Evolutionary conservation across 768 basidiomycete genomes (phyloP), one percentile per base, ranked within the genome.

Genomic region (Aureoboletus auriporus): DNA sequence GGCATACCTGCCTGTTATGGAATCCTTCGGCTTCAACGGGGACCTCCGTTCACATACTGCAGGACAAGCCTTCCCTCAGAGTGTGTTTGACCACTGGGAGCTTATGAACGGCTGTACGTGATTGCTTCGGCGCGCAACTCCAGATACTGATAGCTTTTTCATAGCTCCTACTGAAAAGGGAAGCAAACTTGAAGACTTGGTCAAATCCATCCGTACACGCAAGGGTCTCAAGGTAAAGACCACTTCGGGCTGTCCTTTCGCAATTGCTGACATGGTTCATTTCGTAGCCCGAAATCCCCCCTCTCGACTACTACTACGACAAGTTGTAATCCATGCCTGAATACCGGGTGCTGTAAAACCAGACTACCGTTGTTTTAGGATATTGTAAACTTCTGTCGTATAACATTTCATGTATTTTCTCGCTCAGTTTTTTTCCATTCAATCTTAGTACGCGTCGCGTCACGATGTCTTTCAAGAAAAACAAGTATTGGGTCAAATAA

Each of bases 41-140:
- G 93, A 90, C 62, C 85, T 99, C 47, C 89, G 95, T 57, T 82
- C 83, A 67, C 85, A 87, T 42, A 98, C 96, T 36, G 82, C 80
- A 65, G 96, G 96, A 44, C 95, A 99, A 76, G 96, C 96, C 56
- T 98, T 97, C 92, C 94, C 96, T 42, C 96, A 97, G 72, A 68
- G 75, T 63, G 93, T 94, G 64, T 88, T 95, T 64, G 93, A 94
- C 64, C 92, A 93, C 69, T 93, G 90, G 89, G 86, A 91, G 63
- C 52, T 83, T 54, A 89, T 93, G 87, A 73, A 69, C 58, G 89
- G 90, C 65, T 78, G 86, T 87, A 63, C 69, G 86, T 74, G 16
- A n/a, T 42, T 34, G 10, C 35, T 34, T 43, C 4, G 12, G 34
- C 6, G 41, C 23, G 42, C 2, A 16, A 39, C 23, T 10, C 27